These are phyloP conservation scores for Cladosporium phlei DNA, from an alignment of 2,329 filamentous ascomycete genomes.

Conservation along the genomic window DNA sequence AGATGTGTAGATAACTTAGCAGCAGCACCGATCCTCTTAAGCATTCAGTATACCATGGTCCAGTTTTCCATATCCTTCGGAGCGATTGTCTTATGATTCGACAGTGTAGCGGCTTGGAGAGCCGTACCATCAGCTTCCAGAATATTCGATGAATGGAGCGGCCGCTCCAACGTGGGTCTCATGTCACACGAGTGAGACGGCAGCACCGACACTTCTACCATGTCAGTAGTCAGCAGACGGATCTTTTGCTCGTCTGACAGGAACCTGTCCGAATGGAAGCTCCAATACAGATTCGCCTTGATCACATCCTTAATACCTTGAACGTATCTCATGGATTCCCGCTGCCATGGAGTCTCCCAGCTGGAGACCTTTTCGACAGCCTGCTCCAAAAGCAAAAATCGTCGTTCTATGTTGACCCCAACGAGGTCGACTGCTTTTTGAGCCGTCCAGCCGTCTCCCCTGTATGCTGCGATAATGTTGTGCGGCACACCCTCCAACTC, in stretches of 20 bases:
- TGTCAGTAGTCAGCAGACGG: not conserved
- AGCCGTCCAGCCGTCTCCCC: not conserved
- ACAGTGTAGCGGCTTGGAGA: too few species aligned
- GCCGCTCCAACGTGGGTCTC: not conserved
- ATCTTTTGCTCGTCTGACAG: not conserved
- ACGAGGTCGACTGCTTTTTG: conserved; percentile 1
- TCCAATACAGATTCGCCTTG: conserved; percentile 1
- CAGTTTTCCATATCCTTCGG: too few species aligned
- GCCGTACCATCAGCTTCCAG: too few species aligned
- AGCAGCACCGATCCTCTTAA: too few species aligned
- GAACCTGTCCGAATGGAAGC: not conserved
- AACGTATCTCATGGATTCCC: not conserved
- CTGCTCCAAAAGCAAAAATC: not conserved
- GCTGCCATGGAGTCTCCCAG: not conserved
- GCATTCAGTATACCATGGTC: too few species aligned
- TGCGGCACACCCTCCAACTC: conserved; percentile 2
- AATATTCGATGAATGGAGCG: too few species aligned
- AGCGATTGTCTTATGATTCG: too few species aligned
- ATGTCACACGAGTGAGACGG: not conserved
- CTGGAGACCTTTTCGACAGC: not conserved
- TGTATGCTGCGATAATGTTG: conserved; percentile 1
- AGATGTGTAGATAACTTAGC: too few species aligned
- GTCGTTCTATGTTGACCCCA: not conserved
- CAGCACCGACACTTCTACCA: not conserved
- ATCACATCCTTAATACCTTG: not conserved